Evolutionary conservation across 2,329 filamentous ascomycete species (phyloP).

Genomic region (Aspergillus pseudoviridinutans): DNA sequence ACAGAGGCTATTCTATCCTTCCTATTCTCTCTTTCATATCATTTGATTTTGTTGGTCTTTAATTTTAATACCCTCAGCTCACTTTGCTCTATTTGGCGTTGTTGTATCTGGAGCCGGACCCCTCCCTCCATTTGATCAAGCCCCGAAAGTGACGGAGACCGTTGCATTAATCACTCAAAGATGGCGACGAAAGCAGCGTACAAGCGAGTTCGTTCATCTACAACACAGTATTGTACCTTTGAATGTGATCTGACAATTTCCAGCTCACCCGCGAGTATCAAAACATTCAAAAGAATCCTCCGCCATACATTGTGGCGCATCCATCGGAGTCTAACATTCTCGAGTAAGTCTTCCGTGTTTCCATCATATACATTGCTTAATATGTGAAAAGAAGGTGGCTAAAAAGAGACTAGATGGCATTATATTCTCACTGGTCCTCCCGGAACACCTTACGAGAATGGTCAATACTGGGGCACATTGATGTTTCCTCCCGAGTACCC

Average conservation of each 20-base stretch:
- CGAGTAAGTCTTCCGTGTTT: slow-evolving; percentile 56
- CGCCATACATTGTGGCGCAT: slow-evolving; percentile 83
- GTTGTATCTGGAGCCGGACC: not conserved
- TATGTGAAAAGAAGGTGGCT: slow-evolving; percentile 1
- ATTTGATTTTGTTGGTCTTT: not conserved
- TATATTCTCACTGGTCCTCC: slow-evolving; percentile 94
- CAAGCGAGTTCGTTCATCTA: slow-evolving; percentile 57
- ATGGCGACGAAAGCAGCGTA: slow-evolving; percentile 72
- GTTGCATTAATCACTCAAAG: slow-evolving; percentile 8
- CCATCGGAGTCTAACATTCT: slow-evolving; percentile 89
- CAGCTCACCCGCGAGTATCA: slow-evolving; percentile 62
- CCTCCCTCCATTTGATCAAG: not conserved
- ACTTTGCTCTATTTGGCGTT: not conserved
- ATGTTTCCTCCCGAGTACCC: slow-evolving; percentile 96
- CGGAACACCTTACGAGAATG: slow-evolving; percentile 86
- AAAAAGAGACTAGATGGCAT: slow-evolving; percentile 64
- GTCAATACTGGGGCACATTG: slow-evolving; percentile 97
- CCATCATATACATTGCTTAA: not conserved
- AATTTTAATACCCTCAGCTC: not conserved
- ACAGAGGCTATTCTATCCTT: not conserved
- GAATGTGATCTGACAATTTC: slow-evolving; percentile 9
- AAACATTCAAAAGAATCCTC: slow-evolving; percentile 68
- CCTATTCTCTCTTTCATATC: not conserved
- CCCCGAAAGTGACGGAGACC: not conserved
- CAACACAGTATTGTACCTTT: not conserved